Base-by-base conservation (phyloP, 2,329 filamentous ascomycete species). In the Hymenoscyphus fraxineus region DNA sequence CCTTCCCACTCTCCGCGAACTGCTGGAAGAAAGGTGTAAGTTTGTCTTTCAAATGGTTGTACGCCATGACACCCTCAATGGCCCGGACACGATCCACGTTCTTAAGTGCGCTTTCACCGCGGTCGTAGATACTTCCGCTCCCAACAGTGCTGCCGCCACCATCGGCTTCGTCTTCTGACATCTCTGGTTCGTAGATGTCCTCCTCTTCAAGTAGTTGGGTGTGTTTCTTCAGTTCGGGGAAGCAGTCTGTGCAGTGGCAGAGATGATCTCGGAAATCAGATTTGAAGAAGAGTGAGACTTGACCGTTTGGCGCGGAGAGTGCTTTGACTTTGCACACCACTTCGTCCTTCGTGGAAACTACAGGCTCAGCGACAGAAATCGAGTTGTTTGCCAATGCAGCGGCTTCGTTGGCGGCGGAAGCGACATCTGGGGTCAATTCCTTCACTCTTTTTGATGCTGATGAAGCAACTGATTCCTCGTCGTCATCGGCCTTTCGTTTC, bases 51-150 rank as follows among this genome's bases (percentile, higher is more conserved):
- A 99, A 84, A 73, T 96, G 90, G 73, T 98, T 97, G 78, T 98
- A 99, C 0, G 93, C 94, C 93, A 98, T 97, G 57, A 96, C 94
- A 16, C 95, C 95, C 76, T 99, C 91, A 63, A 99, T 97, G 4
- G 95, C 95, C 15, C 89, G 85, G 7, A 98, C 94, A 1, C 95
- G 90, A 75, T 99, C 95, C 64, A 99, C 88, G 72, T 92, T 96
- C 75, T 88, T 92, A 35, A 99, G 83, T 0, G 93, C 94, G 58
- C 92, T 94, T 79, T 99, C 95, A 58, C 95, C 95, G 19, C 93
- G 91, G 59, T 98, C 93, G 40, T 96, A 87, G 1, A 99, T 82
- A 68, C 90, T 95, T 57, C 91, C 91, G 40, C 91, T 93, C 59
- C 91, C 90, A 5, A 86, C 81, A 1, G 85, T 87, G 3, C 82